Conservation (phyloP, 371 early-diverging fungal species). For the Smittium mucronatum region DNA sequence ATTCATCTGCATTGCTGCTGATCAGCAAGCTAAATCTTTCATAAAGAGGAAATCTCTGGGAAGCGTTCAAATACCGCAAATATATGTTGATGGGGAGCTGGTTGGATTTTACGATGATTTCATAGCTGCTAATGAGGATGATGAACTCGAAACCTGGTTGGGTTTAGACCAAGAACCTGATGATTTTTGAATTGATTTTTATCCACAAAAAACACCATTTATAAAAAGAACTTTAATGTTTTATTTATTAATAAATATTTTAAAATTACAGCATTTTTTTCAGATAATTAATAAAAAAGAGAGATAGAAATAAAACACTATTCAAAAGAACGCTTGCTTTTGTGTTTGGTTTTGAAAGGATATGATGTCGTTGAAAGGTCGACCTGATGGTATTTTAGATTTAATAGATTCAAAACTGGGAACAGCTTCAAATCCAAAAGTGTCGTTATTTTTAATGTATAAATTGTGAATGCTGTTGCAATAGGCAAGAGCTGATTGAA, state of each 20-base stretch:
- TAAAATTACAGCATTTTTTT: no score
- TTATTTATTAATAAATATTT: no score
- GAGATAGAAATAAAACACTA: no score
- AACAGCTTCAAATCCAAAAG: conserved; percentile 29
- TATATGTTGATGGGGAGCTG: conserved; percentile 54
- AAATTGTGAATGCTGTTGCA: conserved; percentile 7
- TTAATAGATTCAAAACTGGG: conserved; percentile 27
- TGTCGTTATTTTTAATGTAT: conserved; percentile 32
- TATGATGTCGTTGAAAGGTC: conserved; percentile 15
- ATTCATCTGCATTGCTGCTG: conserved; percentile 45
- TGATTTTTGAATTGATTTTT: conserved; percentile 16
- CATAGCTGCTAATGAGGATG: conserved; percentile 29
- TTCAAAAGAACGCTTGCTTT: no score
- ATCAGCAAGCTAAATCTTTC: conserved; percentile 48
- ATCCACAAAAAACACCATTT: background rate
- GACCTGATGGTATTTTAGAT: conserved; percentile 25
- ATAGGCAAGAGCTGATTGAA: background rate
- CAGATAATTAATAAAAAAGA: no score
- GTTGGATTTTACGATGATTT: conserved; percentile 43
- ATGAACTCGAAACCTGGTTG: conserved; percentile 31
- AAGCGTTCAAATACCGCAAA: conserved; percentile 46
- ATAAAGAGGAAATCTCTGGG: conserved; percentile 43
- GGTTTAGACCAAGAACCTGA: conserved; percentile 33
- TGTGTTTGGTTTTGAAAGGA: no score
- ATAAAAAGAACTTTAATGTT: no score